phyloP scores from a whole-genome alignment of 2,329 filamentous ascomycete species.

The Gliomastix tumulicola region DNA sequence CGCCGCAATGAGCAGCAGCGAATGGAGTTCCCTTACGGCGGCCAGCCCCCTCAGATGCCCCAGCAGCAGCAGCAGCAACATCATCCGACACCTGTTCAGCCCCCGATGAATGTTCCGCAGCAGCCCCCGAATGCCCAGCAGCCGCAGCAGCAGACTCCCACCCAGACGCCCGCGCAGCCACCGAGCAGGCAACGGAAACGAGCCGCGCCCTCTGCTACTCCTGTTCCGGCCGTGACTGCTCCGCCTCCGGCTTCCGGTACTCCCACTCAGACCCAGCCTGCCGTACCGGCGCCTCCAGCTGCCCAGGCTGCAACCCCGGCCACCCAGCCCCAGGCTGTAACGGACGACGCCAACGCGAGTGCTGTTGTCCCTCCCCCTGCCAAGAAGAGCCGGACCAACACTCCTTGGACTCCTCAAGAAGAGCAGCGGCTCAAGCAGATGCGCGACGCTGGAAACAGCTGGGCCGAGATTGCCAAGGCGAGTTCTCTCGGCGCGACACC shows the following conservation, averaged over 20 bases:
- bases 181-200: conserved; percentile 34
- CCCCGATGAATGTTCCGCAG: conserved; percentile 36
- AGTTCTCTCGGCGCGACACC: conserved; percentile 31
- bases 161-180: conserved; percentile 27
- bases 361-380: conserved; percentile 41
- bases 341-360: conserved; percentile 18
- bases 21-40: conserved; percentile 33
- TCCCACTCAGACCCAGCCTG: conserved; percentile 20
- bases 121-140: conserved; percentile 21
- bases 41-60: conserved; percentile 29
- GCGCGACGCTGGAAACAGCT: conserved; percentile 87
- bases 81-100: conserved; percentile 30
- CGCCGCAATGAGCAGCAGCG: conserved; percentile 29
- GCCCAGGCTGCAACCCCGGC: background rate
- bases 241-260: conserved; percentile 6
- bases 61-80: conserved; percentile 27
- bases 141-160: conserved; percentile 27
- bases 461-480: conserved; percentile 99
- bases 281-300: background rate
- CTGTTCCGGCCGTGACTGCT: conserved; percentile 8
- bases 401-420: conserved; percentile 93
- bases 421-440: conserved; percentile 89
- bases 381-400: conserved; percentile 98
- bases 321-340: conserved; percentile 16
- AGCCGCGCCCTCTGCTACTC: conserved; percentile 27